Percentiles rank a stretch among this genome's conserved stretches.
phyloP scores from a whole-genome alignment of 495 filamentous ascomycete genomes.

The Talaromyces proteolyticus region DNA sequence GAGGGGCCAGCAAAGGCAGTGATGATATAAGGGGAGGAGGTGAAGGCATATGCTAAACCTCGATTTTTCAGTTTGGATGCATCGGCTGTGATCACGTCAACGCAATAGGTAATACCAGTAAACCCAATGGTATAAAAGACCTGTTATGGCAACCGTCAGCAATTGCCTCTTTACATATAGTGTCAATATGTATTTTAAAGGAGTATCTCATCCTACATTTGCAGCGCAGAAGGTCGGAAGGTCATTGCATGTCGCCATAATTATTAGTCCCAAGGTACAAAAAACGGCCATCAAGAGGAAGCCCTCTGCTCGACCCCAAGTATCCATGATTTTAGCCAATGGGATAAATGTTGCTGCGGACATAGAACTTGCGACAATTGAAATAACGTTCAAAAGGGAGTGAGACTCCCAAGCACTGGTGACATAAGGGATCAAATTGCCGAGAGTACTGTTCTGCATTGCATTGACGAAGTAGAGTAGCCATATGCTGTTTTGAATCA shows the following conservation, averaged over 20 bases:
- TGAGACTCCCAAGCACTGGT: slow-evolving; percentile 24
- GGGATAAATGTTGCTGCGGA: slow-evolving; percentile 56
- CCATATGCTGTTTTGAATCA: slow-evolving; percentile 31
- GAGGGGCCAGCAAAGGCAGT: slow-evolving; percentile 27
- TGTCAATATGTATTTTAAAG: neutral
- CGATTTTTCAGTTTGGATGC: slow-evolving; percentile 52
- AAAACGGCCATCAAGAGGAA: slow-evolving; percentile 39
- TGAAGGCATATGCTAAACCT: slow-evolving; percentile 47
- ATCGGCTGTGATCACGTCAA: slow-evolving; percentile 54
- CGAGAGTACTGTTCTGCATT: slow-evolving; percentile 26
- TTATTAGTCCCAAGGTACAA: slow-evolving; percentile 32
- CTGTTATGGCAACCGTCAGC: slow-evolving; percentile 19
- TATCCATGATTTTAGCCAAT: slow-evolving; percentile 59
- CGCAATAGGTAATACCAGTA: slow-evolving; percentile 46
- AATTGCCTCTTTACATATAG: neutral
- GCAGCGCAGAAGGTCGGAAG: slow-evolving; percentile 41
- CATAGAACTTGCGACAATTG: slow-evolving; percentile 35
- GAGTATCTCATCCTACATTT: slow-evolving; percentile 17
- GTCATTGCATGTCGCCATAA: slow-evolving; percentile 43
- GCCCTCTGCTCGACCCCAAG: slow-evolving; percentile 51
- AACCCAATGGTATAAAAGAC: slow-evolving; percentile 47
- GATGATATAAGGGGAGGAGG: slow-evolving; percentile 50
- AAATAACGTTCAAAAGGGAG: slow-evolving; percentile 24
- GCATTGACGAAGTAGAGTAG: slow-evolving; percentile 42
- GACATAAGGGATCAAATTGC: slow-evolving; percentile 24